phyloP scores from a whole-genome alignment of 768 basidiomycete genomes.

The Lactarius vividus region DNA sequence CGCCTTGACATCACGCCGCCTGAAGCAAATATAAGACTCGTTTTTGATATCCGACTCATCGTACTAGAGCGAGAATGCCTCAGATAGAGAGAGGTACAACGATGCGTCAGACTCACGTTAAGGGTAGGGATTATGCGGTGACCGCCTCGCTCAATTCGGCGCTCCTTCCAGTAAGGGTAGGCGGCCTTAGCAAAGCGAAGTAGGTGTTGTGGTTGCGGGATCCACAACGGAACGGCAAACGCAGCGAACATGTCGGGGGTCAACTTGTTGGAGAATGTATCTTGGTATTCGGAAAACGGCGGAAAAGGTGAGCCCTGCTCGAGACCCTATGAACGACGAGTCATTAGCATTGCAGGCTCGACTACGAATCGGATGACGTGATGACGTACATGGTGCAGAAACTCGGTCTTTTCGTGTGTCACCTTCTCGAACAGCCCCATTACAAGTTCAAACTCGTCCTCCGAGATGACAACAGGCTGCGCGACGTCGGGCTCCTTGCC shows the following conservation, averaged over 20 bases:
- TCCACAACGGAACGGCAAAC: constrained; percentile 62
- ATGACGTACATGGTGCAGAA: constrained; percentile 78
- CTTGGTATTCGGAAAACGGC: constrained; percentile 70
- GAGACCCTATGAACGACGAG: constrained; percentile 44
- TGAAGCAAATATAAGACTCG: constrained; percentile 97
- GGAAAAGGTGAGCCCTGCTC: constrained; percentile 70
- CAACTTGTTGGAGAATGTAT: constrained; percentile 59
- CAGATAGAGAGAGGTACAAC: neutral
- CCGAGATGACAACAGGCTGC: constrained; percentile 66
- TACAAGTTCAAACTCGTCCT: constrained; percentile 92
- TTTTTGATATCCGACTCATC: constrained; percentile 89
- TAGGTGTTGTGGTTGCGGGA: constrained; percentile 63
- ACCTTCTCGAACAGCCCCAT: constrained; percentile 94
- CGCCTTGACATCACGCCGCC: constrained; percentile 90
- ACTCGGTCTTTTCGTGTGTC: constrained; percentile 86
- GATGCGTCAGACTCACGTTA: constrained; percentile 58
- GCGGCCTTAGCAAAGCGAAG: constrained; percentile 66
- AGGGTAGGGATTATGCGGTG: constrained; percentile 83
- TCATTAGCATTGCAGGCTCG: constrained; percentile 11
- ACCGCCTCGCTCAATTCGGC: constrained; percentile 76
- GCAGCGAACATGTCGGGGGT: constrained; percentile 64
- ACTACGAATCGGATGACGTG: neutral
- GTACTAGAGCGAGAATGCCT: constrained; percentile 43
- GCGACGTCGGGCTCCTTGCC: constrained; percentile 77
- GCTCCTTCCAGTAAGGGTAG: constrained; percentile 89